A percentile compares a stretch with the other conserved stretches of the same genome.
Evolutionary conservation across 768 basidiomycete genomes (phyloP).

Genomic region (Gautieria morchelliformis): DNA sequence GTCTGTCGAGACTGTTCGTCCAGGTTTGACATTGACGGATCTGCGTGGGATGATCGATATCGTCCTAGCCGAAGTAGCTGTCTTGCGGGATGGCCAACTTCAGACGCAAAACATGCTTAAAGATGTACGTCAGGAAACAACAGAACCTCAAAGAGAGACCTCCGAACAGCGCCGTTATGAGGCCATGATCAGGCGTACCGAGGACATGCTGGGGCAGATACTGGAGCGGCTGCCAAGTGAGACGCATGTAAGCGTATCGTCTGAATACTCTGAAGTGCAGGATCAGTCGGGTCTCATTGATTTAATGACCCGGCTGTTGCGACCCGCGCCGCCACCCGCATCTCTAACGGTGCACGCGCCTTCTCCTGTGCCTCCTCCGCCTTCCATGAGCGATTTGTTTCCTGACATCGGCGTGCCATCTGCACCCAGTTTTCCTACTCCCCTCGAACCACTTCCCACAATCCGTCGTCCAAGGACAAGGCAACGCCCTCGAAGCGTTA

Average conservation of each 20-base stretch:
- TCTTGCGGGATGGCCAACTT: constrained; percentile 53
- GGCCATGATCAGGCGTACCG: constrained; percentile 24
- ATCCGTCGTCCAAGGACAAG: constrained; percentile 22
- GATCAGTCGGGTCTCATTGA: constrained; percentile 14
- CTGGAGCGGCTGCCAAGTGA: constrained; percentile 8
- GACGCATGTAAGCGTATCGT: neutral
- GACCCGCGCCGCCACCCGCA: constrained; percentile 14
- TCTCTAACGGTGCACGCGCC: constrained; percentile 35
- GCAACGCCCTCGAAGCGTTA: constrained; percentile 6
- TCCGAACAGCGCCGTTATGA: constrained; percentile 9
- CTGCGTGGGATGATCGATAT: constrained; percentile 46
- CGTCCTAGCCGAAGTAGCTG: constrained; percentile 49
- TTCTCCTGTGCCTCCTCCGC: constrained; percentile 27
- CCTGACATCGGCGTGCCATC: constrained; percentile 14
- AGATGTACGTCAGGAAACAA: constrained; percentile 34
- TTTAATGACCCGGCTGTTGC: constrained; percentile 23
- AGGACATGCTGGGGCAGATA: constrained; percentile 16
- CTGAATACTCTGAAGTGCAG: constrained; percentile 6
- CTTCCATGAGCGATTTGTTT: neutral
- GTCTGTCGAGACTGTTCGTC: constrained; percentile 17
- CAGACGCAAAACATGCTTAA: constrained; percentile 53
- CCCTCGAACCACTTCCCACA: constrained; percentile 14
- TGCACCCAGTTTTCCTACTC: constrained; percentile 36
- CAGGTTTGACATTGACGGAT: constrained; percentile 30
- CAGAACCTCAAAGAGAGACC: constrained; percentile 10